A percentile compares a stretch with the other conserved stretches of the same genome.
Evolutionary conservation across 2,329 filamentous ascomycete species (phyloP).

Genomic region (Aspergillus spinulosporus): DNA sequence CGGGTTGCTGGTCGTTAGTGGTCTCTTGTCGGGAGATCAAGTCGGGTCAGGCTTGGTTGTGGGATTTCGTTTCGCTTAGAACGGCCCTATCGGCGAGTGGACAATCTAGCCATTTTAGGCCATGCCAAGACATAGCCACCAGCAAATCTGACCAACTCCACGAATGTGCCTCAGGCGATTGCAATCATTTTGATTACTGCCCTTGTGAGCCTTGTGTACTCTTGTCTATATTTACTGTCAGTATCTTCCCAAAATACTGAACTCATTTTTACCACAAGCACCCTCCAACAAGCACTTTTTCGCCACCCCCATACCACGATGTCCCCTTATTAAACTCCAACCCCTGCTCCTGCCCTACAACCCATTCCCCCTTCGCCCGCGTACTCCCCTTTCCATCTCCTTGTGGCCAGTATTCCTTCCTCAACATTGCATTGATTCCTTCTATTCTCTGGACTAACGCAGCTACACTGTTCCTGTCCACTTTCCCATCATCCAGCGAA

Average conservation of each 20-base stretch:
- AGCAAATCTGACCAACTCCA: background rate
- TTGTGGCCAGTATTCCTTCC: conserved; percentile 67
- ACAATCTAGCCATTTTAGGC: conserved; percentile 32
- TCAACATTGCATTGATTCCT: conserved; percentile 73
- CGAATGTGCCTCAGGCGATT: conserved; percentile 11
- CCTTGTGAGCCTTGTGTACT: background rate
- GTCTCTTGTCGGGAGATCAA: conserved; percentile 41
- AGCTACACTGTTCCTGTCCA: conserved; percentile 56
- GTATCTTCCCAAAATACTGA: background rate
- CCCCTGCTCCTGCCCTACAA: conserved; percentile 81
- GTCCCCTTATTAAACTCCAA: conserved; percentile 72
- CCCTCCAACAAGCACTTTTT: conserved; percentile 60
- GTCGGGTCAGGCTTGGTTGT: conserved; percentile 41
- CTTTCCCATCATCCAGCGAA: conserved; percentile 28
- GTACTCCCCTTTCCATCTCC: conserved; percentile 41
- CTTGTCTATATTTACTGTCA: background rate
- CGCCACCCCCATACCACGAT: conserved; percentile 85
- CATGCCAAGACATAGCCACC: conserved; percentile 19
- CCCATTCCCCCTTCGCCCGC: conserved; percentile 68
- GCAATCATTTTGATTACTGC: background rate
- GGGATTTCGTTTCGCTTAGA: conserved; percentile 49
- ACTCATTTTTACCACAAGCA: conserved; percentile 42
- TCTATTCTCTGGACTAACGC: conserved; percentile 71
- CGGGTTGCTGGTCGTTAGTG: conserved; percentile 44
- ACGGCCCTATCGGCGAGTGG: conserved; percentile 36